These are phyloP conservation scores for Elymus sibiricus DNA, from an alignment of 176 grass and related monocot species.

Conservation along the genomic window DNA sequence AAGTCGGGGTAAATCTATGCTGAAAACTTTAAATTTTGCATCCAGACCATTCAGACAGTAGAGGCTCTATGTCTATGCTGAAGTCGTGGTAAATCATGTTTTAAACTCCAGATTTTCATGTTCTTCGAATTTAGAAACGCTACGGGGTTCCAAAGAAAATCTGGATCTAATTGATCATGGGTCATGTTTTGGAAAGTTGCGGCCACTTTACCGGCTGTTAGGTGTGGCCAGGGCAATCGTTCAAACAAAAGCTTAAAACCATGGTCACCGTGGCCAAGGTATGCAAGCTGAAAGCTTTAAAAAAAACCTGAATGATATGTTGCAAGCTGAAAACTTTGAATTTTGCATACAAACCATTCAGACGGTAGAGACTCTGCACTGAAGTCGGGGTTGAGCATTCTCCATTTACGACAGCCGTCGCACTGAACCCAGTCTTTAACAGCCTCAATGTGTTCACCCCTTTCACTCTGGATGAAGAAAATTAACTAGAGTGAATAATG, in stretches of 20 bases:
- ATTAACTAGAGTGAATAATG: conserved; percentile 15
- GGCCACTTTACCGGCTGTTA: neutral
- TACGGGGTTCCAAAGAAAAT: neutral
- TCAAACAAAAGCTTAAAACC: too few relatives aligned
- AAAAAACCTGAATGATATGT: too few relatives aligned
- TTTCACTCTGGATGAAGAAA: conserved; percentile 48
- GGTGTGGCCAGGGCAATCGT: too few relatives aligned
- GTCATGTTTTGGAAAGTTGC: neutral
- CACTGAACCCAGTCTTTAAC: conserved; percentile 90
- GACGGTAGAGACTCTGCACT: conserved; percentile 38
- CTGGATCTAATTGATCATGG: neutral
- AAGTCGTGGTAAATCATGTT: too few relatives aligned
- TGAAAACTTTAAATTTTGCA: too few relatives aligned
- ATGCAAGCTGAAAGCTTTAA: neutral
- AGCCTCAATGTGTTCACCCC: conserved; percentile 31
- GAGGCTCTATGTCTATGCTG: too few relatives aligned
- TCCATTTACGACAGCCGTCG: conserved; percentile 77
- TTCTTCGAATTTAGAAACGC: neutral
- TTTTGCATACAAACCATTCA: conserved; percentile 52
- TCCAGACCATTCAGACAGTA: too few relatives aligned
- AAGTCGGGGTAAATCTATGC: too few relatives aligned
- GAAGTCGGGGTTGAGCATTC: conserved; percentile 50
- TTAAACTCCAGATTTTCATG: too few relatives aligned
- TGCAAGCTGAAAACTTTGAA: neutral
- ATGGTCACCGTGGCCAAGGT: too few relatives aligned